Percentiles rank a stretch among this genome's conserved stretches.
phyloP scores from a whole-genome alignment of 805 yeast genomes.

The Candida stauntonica region DNA sequence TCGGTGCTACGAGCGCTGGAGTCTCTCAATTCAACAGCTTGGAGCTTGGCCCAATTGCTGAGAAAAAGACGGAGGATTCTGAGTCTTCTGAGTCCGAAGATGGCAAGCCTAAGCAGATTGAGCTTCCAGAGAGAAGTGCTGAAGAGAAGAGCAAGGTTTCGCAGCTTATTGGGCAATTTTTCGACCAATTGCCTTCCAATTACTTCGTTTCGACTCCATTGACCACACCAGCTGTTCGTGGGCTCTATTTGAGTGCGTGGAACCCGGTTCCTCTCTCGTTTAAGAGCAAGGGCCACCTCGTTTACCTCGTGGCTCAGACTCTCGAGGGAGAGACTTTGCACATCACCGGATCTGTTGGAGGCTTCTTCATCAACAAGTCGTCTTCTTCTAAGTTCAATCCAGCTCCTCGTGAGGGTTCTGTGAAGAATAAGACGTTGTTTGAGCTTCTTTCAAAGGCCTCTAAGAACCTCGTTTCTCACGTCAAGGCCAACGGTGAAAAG shows the following conservation, averaged over 20 bases:
- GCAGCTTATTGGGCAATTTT: constrained; percentile 19
- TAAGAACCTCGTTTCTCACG: constrained; percentile 50
- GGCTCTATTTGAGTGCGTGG: constrained; percentile 76
- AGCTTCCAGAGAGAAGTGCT: constrained; percentile 24
- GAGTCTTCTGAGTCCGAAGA: constrained; percentile 6
- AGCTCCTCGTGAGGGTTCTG: constrained; percentile 32
- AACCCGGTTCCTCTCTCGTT: constrained; percentile 73
- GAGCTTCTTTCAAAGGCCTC: constrained; percentile 63
- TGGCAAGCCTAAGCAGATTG: constrained; percentile 10
- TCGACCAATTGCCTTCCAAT: constrained; percentile 21
- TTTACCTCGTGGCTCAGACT: constrained; percentile 71
- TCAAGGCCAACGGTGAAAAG: constrained; percentile 46
- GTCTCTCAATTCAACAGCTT: constrained; percentile 42
- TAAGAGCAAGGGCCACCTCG: constrained; percentile 69
- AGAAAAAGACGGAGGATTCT: constrained; percentile 13
- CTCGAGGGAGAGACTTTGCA: constrained; percentile 77
- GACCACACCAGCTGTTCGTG: constrained; percentile 40
- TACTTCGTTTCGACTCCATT: constrained; percentile 14
- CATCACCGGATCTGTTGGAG: constrained; percentile 73
- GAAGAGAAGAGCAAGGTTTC: constrained; percentile 21
- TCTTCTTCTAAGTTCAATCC: constrained; percentile 71
- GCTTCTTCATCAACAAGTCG: constrained; percentile 74
- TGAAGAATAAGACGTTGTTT: constrained; percentile 42
- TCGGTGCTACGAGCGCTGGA: constrained; percentile 42
- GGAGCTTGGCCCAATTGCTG: constrained; percentile 30